phyloP scores from a whole-genome alignment of 1,139 yeast species.

The Magnusiomyces magnusii region DNA sequence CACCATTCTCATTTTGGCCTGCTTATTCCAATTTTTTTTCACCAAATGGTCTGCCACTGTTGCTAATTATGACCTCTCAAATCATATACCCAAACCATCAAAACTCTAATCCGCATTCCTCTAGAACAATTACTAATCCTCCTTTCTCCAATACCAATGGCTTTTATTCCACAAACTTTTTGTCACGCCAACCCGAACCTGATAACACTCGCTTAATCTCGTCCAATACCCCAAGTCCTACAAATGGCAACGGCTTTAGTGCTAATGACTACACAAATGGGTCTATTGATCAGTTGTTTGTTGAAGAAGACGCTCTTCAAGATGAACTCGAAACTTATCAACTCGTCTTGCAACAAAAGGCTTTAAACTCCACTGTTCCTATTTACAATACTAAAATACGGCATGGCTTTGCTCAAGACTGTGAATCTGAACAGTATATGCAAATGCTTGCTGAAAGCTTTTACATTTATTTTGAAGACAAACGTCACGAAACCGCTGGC shows the following conservation, averaged over 20 bases:
- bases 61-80: neutral
- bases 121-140: too few species aligned
- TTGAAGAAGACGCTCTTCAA: neutral
- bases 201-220: neutral
- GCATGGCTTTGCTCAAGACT: constrained; percentile 76
- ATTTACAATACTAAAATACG: constrained; percentile 34
- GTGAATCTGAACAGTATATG: constrained; percentile 54
- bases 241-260: neutral
- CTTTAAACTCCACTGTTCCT: constrained; percentile 3
- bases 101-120: neutral
- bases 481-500: constrained; percentile 86
- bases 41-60: neutral
- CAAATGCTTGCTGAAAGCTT: constrained; percentile 59
- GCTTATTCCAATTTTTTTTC: neutral
- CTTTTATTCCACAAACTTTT: neutral
- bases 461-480: constrained; percentile 77
- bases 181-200: neutral
- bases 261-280: neutral
- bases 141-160: neutral
- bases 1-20: too few species aligned
- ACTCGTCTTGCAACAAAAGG: constrained; percentile 4
- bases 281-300: neutral
- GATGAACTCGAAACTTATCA: neutral
- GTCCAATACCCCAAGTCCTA: neutral
- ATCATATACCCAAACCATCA: neutral